These are phyloP conservation scores for Neurospora sp. DNA, from an alignment of 495 filamentous ascomycete genomes.

Conservation along the genomic window DNA sequence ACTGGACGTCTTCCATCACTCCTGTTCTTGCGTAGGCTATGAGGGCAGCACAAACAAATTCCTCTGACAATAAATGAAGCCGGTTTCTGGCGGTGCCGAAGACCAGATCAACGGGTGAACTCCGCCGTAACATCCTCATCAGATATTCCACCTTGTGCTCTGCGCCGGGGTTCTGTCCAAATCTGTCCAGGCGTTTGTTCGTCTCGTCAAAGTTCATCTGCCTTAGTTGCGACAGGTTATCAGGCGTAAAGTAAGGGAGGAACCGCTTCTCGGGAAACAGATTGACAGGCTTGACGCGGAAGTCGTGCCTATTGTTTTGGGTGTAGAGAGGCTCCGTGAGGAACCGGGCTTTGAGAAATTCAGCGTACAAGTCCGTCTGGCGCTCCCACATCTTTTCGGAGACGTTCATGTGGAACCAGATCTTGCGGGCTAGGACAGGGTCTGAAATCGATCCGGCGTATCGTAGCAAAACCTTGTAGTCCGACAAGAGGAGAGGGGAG, in stretches of 20 bases:
- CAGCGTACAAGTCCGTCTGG: slow-evolving; percentile 12
- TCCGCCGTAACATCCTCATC: slow-evolving; percentile 16
- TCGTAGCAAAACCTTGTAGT: slow-evolving; percentile 23
- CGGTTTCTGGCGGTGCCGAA: not conserved
- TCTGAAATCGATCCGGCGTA: slow-evolving; percentile 27
- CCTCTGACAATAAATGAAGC: slow-evolving; percentile 24
- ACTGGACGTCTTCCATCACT: slow-evolving; percentile 6
- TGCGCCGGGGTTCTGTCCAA: slow-evolving; percentile 18
- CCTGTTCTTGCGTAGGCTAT: slow-evolving; percentile 22
- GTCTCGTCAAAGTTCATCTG: slow-evolving; percentile 7
- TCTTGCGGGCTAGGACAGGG: not conserved
- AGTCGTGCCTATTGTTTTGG: slow-evolving; percentile 17
- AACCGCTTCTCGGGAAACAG: slow-evolving; percentile 11
- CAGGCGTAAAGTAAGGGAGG: not conserved
- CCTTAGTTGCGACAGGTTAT: slow-evolving; percentile 5
- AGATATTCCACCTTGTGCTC: slow-evolving; percentile 15
- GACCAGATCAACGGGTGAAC: slow-evolving; percentile 1
- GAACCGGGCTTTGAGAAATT: slow-evolving; percentile 28
- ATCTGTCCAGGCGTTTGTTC: slow-evolving; percentile 2
- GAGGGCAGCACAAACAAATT: slow-evolving; percentile 20
- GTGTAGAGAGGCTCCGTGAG: slow-evolving; percentile 26
- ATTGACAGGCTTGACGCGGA: slow-evolving; percentile 21
- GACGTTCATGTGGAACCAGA: slow-evolving; percentile 12
- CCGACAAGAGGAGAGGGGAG: slow-evolving; percentile 12
- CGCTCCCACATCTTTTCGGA: slow-evolving; percentile 5